Evolutionary conservation across 2,329 filamentous ascomycete genomes (phyloP).

Genomic region (Cadophora malorum): DNA sequence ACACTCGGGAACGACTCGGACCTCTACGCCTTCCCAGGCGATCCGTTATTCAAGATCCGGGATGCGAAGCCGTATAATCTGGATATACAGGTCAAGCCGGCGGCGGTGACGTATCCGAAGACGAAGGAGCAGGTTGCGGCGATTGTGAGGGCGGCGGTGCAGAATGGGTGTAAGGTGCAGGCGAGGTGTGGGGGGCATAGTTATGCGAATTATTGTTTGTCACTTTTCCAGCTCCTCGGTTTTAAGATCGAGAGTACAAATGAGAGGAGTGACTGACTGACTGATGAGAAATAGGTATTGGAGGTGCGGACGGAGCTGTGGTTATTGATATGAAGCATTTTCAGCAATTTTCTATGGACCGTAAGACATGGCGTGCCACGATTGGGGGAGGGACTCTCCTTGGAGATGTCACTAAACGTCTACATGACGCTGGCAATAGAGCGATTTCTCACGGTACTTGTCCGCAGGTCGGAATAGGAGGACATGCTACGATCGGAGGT

Average conservation of each 20-base stretch:
- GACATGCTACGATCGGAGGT: conserved; percentile 60
- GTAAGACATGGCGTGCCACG: conserved; percentile 57
- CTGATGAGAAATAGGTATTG: conserved; percentile 47
- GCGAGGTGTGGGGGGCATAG: conserved; percentile 60
- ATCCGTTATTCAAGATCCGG: conserved; percentile 29
- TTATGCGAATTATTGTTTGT: conserved; percentile 53
- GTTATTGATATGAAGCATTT: conserved; percentile 62
- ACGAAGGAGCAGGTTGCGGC: conserved; percentile 48
- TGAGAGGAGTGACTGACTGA: background rate
- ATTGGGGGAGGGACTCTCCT: conserved; percentile 62
- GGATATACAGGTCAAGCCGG: conserved; percentile 30
- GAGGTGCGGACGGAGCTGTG: conserved; percentile 56
- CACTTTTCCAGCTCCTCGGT: background rate
- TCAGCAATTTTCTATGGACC: conserved; percentile 59
- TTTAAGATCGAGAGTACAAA: too few species aligned
- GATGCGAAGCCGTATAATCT: conserved; percentile 40
- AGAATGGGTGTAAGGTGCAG: conserved; percentile 53
- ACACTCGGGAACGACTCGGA: conserved; percentile 31
- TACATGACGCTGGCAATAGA: conserved; percentile 59
- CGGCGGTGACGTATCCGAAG: conserved; percentile 38
- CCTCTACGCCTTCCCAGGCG: conserved; percentile 34
- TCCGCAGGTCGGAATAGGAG: conserved; percentile 63
- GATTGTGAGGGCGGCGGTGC: conserved; percentile 54
- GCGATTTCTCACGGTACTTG: conserved; percentile 67
- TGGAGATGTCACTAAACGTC: conserved; percentile 55